These are phyloP conservation scores for Chimonanthus salicifolius DNA, from an alignment of 164 flowering plant species.

Conservation along the genomic window DNA sequence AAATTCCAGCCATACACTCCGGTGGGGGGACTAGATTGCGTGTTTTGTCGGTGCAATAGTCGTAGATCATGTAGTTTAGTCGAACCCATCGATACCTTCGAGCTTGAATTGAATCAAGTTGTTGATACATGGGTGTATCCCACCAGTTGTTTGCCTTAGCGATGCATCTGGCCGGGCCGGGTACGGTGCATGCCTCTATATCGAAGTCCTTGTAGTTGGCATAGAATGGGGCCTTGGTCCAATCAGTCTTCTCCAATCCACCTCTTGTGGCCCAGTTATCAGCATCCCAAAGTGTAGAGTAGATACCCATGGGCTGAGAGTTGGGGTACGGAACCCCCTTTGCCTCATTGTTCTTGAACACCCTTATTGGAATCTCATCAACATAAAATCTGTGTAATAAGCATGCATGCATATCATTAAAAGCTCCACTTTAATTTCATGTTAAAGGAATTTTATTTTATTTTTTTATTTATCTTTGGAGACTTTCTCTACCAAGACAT, in stretches of 20 bases:
- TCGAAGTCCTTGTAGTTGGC: constrained; percentile 18
- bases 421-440: no score
- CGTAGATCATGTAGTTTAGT: constrained; percentile 20
- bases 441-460: no score
- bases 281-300: constrained; percentile 18
- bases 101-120: constrained; percentile 13
- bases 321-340: constrained; percentile 20
- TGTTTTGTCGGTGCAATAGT: constrained; percentile 19
- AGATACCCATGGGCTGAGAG: constrained; percentile 17
- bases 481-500: no score
- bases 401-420: no score
- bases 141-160: constrained; percentile 14
- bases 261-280: constrained; percentile 24
- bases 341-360: constrained; percentile 19
- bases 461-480: no score
- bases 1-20: constrained; percentile 18
- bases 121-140: constrained; percentile 10
- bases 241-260: constrained; percentile 21
- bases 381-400: constrained; percentile 13
- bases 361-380: constrained; percentile 20
- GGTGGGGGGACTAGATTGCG: constrained; percentile 14
- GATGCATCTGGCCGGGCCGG: constrained; percentile 9
- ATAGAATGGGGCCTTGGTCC: constrained; percentile 21
- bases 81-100: constrained; percentile 22
- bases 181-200: constrained; percentile 15